Conservation (phyloP, 2,329 filamentous ascomycete genomes). For the Fusarium mexicanum region DNA sequence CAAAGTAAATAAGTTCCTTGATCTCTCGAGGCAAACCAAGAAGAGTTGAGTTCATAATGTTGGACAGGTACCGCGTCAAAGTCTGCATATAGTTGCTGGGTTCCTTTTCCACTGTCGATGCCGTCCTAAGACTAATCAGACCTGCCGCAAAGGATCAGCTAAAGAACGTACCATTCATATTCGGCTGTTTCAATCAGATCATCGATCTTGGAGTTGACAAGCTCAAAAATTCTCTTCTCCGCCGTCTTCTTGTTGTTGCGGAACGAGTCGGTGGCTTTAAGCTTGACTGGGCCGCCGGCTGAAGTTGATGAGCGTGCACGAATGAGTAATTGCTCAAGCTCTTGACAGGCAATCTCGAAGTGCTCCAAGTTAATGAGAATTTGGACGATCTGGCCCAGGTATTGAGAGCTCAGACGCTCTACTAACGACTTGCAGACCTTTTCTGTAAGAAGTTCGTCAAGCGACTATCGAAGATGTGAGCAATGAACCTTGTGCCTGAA, state of each 20-base stretch:
- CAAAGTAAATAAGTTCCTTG: conserved; percentile 97
- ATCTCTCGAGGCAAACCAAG: conserved; percentile 94
- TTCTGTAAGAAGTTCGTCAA: conserved; percentile 93
- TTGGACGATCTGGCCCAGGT: conserved; percentile 96
- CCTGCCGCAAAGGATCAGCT: background rate
- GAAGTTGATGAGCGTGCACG: conserved; percentile 84
- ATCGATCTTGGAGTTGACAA: conserved; percentile 98
- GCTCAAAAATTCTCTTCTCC: conserved; percentile 96
- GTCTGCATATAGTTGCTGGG: conserved; percentile 97
- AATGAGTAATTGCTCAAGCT: conserved; percentile 87
- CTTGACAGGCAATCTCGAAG: conserved; percentile 91
- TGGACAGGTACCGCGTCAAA: conserved; percentile 88
- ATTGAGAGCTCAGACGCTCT: conserved; percentile 88
- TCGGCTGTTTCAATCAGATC: conserved; percentile 97
- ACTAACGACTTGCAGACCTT: conserved; percentile 93
- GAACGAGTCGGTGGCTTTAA: conserved; percentile 88
- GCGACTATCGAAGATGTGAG: conserved; percentile 65
- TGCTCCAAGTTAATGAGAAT: conserved; percentile 98
- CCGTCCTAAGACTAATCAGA: conserved; percentile 53
- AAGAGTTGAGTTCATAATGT: conserved; percentile 96
- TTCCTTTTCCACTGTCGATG: conserved; percentile 69
- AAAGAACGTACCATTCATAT: conserved; percentile 79
- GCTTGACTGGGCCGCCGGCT: conserved; percentile 79
- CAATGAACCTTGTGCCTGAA: too few species aligned
- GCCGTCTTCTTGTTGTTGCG: conserved; percentile 92